phyloP scores from a whole-genome alignment of 2,329 filamentous ascomycete genomes.

The Aureobasidium sp. region DNA sequence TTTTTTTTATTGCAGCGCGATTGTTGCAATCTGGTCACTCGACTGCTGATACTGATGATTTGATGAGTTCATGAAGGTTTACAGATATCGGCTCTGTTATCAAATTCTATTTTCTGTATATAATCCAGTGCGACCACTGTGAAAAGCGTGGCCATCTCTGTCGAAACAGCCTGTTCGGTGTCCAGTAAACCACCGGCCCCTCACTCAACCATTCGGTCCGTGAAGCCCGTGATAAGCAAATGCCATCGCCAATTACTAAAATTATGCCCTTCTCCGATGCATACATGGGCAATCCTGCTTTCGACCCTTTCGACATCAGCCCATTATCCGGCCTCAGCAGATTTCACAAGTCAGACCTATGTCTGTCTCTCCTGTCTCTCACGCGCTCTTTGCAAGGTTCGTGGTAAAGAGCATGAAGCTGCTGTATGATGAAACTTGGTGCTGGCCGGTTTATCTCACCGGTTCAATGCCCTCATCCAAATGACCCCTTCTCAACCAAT shows the following conservation, averaged over 20 bases:
- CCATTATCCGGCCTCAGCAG: background rate
- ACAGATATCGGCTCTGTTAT: too few relatives aligned
- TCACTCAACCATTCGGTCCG: constrained; percentile 12
- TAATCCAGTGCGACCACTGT: background rate
- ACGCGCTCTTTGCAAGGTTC: background rate
- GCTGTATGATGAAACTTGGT: background rate
- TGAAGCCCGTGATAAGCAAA: constrained; percentile 3
- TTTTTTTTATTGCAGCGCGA: background rate
- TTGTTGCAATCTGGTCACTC: too few relatives aligned
- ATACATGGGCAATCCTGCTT: background rate
- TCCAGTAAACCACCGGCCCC: constrained; percentile 1
- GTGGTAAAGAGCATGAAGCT: background rate
- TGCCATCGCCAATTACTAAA: constrained; percentile 7
- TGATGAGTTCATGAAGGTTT: too few relatives aligned
- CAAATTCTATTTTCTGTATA: background rate
- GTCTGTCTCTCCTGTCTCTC: background rate
- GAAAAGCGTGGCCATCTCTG: background rate
- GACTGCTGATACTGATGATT: too few relatives aligned
- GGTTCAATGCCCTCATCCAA: background rate
- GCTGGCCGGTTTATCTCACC: background rate
- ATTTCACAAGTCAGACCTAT: background rate
- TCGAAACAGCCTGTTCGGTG: background rate
- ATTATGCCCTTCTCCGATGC: constrained; percentile 5
- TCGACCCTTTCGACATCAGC: background rate
- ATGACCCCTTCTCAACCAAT: background rate